These are phyloP conservation scores for Torulaspora pretoriensis DNA, from an alignment of 1,139 yeast species.

Conservation along the genomic window DNA sequence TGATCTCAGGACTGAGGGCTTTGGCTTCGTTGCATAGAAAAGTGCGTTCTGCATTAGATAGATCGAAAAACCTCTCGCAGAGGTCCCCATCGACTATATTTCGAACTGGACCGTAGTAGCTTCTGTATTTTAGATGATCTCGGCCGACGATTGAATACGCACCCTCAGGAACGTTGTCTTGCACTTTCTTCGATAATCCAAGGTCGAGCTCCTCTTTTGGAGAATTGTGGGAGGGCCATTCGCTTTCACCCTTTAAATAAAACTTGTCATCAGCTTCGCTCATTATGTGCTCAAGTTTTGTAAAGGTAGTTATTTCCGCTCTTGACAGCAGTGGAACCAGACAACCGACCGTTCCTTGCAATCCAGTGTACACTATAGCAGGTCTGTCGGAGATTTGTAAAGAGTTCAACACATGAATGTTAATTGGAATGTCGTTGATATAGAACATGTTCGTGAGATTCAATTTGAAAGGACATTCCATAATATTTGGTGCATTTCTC, in stretches of 20 bases:
- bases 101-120: slow-evolving; percentile 75
- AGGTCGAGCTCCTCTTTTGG: slow-evolving; percentile 7
- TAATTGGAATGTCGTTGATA: slow-evolving; percentile 66
- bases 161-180: slow-evolving; percentile 25
- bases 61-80: slow-evolving; percentile 44
- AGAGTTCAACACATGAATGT: slow-evolving; percentile 42
- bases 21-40: slow-evolving; percentile 19
- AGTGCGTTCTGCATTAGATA: slow-evolving; percentile 23
- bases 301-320: slow-evolving; percentile 59
- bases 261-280: slow-evolving; percentile 36
- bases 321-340: slow-evolving; percentile 62
- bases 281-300: slow-evolving; percentile 50
- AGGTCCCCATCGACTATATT: slow-evolving; percentile 85
- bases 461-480: slow-evolving; percentile 46
- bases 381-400: slow-evolving; percentile 49
- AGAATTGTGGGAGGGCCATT: not conserved
- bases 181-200: slow-evolving; percentile 19
- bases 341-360: slow-evolving; percentile 78
- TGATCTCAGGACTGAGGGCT: slow-evolving; percentile 12
- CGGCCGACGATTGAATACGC: slow-evolving; percentile 53
- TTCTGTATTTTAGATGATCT: slow-evolving; percentile 62
- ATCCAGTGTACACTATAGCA: slow-evolving; percentile 63
- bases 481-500: slow-evolving; percentile 23
- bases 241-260: slow-evolving; percentile 17
- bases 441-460: slow-evolving; percentile 56